A percentile compares a stretch with the other conserved stretches of the same genome.
Evolutionary conservation across 2,329 filamentous ascomycete species (phyloP).

Genomic region (Pseudopyrenochaeta lycopersici): DNA sequence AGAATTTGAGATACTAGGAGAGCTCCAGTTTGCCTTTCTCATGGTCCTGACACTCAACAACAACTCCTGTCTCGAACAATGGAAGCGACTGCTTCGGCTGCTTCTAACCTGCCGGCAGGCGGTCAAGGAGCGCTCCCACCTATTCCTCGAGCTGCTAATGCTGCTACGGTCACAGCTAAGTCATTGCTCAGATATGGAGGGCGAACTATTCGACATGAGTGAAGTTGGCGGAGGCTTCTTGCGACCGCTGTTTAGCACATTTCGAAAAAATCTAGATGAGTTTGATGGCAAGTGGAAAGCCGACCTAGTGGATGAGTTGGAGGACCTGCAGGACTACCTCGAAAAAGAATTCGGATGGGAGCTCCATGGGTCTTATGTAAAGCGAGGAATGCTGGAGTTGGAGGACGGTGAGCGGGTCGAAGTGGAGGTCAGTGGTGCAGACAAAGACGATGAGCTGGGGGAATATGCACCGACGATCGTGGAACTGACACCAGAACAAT

Average conservation of each 20-base stretch:
- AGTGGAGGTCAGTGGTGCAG: constrained; percentile 63
- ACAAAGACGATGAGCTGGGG: constrained; percentile 70
- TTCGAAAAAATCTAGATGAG: constrained; percentile 62
- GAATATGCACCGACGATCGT: constrained; percentile 72
- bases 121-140: constrained; percentile 56
- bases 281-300: constrained; percentile 51
- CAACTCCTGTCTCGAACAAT: constrained; percentile 72
- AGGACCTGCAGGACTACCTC: constrained; percentile 64
- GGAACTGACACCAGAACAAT: constrained; percentile 58
- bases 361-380: constrained; percentile 62
- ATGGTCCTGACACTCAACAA: constrained; percentile 72
- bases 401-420: constrained; percentile 72
- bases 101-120: constrained; percentile 66
- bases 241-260: constrained; percentile 60
- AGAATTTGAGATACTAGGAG: constrained; percentile 59
- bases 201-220: constrained; percentile 67
- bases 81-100: constrained; percentile 67
- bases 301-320: constrained; percentile 62
- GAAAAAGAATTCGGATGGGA: constrained; percentile 67
- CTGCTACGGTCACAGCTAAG: constrained; percentile 63
- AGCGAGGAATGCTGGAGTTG: constrained; percentile 66
- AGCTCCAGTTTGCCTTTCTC: constrained; percentile 70
- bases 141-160: constrained; percentile 63
- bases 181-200: constrained; percentile 67
- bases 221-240: constrained; percentile 64